Percentiles rank a stretch among this genome's conserved stretches.
These are phyloP conservation scores for Scenedesmus sp. DNA, from an alignment of 163 green algal genomes.

Conservation along the genomic window DNA sequence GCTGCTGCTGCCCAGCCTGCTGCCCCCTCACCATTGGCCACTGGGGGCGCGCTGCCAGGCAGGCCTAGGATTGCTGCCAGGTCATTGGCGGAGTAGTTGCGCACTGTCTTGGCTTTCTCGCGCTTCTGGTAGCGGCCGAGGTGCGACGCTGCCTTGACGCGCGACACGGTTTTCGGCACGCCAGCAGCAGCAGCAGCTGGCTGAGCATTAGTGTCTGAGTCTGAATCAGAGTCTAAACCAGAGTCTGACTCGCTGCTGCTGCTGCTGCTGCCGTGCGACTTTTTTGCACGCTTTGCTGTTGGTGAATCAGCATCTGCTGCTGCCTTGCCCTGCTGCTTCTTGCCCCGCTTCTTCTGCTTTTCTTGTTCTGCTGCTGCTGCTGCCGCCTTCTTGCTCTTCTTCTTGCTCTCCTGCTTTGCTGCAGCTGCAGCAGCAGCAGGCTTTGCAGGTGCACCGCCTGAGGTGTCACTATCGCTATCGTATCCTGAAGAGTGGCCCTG, in stretches of 20 bases:
- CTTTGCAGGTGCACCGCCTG: neutral
- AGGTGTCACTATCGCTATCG: constrained; percentile 39
- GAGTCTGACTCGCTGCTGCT: constrained; percentile 30
- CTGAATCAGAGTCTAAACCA: constrained; percentile 22
- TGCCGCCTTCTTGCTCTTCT: constrained; percentile 31
- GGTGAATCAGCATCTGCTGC: constrained; percentile 24
- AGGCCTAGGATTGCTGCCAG: constrained; percentile 82
- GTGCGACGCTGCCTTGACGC: constrained; percentile 69
- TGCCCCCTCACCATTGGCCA: neutral
- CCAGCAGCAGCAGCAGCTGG: neutral
- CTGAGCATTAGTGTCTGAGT: neutral
- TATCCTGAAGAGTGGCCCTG: constrained; percentile 13
- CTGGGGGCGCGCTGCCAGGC: neutral
- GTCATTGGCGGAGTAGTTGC: constrained; percentile 78
- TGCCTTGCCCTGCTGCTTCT: neutral
- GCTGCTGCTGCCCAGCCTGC: constrained; percentile 36
- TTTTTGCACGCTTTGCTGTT: constrained; percentile 33
- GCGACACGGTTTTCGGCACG: constrained; percentile 5
- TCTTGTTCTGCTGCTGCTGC: constrained; percentile 6
- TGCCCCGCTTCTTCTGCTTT: constrained; percentile 4
- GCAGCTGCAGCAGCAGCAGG: neutral
- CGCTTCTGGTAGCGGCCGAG: constrained; percentile 76
- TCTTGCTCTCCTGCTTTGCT: neutral
- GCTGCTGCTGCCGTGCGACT: constrained; percentile 9
- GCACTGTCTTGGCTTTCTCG: constrained; percentile 79